Evolutionary conservation across 2,329 filamentous ascomycete genomes (phyloP), one percentile per base, ranked within the genome.

Genomic region (Xylaria sp.): DNA sequence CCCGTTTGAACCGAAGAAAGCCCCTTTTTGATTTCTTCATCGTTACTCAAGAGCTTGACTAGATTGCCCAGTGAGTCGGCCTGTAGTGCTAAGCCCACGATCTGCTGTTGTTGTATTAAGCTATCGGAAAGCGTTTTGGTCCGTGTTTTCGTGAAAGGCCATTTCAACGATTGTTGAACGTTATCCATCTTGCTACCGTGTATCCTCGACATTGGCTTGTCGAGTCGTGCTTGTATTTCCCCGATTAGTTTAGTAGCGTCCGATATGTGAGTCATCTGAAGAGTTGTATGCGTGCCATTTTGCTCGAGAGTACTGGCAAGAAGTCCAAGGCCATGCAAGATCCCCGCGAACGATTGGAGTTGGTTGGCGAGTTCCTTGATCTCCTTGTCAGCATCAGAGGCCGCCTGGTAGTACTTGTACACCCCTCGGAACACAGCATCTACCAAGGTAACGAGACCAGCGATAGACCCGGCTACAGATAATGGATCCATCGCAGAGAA

Each of bases 141-240:
- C 25, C 65, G 54, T 5, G 51, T 52, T 3, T 62, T 64, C 2
- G 68, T 66, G 40, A 72, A 69, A 8, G 72, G 68, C 72, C 71
- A 74, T 37, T 63, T 61, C 19, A 69, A 33, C 5, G 55, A 60
- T 4, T 60, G 54, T 23, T 62, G 62, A 5, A 69, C 23, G 7
- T 4, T 35, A 4, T 23, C 57, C 43, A 62, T 14, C 23, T 47
- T 54, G 31, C 50, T 3, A 7, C 45, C 21, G 7, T 7, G 28
- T 15, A 45, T 23, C 11, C 38, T 59, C 3, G 37, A 51, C 8
- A 58, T 65, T 19, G 67, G 23, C 38, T 65, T 67, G 25, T 61
- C 61, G 4, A 71, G 56, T 2, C 60, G 66, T 15, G 61, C 59
- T 12, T 68, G 23, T 17, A 73, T 63, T 1, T 60, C 47, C 6